phyloP scores from a whole-genome alignment of 192 early-diverging fungal genomes.

The Coemansia sp. region DNA sequence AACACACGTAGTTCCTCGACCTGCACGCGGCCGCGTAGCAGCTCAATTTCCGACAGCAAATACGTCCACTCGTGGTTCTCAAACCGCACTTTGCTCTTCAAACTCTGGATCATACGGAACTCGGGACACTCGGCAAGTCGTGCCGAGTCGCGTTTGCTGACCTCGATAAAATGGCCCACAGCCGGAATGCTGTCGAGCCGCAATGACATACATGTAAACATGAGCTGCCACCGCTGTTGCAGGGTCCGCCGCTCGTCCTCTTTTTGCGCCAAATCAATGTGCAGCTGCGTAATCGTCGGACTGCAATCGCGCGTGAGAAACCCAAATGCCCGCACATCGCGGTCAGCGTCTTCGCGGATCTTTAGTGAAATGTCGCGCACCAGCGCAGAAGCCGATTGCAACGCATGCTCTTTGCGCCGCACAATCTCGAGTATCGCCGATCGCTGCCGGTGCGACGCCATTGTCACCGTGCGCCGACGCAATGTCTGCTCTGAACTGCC shows the following conservation, averaged over 20 bases:
- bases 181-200: constrained; percentile 45
- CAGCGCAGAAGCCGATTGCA: constrained; percentile 51
- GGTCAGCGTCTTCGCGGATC: constrained; percentile 52
- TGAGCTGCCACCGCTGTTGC: constrained; percentile 34
- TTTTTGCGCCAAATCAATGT: constrained; percentile 35
- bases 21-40: constrained; percentile 42
- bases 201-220: constrained; percentile 39
- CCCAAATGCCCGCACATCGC: constrained; percentile 53
- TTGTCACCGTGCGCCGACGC: constrained; percentile 1
- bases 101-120: constrained; percentile 56
- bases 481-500: background rate
- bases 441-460: constrained; percentile 4
- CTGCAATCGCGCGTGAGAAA: constrained; percentile 56
- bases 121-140: constrained; percentile 22
- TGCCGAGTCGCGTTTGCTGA: constrained; percentile 48
- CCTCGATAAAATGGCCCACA: constrained; percentile 59
- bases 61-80: constrained; percentile 60
- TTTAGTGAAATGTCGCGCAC: constrained; percentile 43
- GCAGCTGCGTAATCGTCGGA: constrained; percentile 30
- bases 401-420: constrained; percentile 23
- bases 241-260: constrained; percentile 50
- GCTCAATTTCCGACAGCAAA: constrained; percentile 58
- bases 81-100: constrained; percentile 57
- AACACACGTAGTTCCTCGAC: constrained; percentile 59
- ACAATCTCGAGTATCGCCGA: constrained; percentile 16